These are phyloP conservation scores for Globisporangium yorkense DNA, from an alignment of 352 stramenopile species.

Conservation along the genomic window DNA sequence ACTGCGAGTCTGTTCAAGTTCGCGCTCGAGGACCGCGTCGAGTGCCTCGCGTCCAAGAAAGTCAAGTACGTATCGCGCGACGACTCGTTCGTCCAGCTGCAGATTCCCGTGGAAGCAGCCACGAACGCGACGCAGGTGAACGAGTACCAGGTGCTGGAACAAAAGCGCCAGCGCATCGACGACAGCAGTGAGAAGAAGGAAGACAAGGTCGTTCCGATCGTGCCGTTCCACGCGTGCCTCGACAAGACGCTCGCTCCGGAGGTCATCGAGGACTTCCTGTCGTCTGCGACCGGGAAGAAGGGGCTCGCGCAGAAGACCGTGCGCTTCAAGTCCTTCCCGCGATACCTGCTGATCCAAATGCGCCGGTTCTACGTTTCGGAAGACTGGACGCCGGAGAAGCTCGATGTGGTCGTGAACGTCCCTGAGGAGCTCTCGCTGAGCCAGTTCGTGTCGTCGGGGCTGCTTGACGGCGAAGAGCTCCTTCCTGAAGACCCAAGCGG, in stretches of 20 bases:
- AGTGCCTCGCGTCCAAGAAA: conserved; percentile 66
- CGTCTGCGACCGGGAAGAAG: conserved; percentile 67
- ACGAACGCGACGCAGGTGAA: conserved; percentile 83
- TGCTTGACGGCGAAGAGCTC: conserved; percentile 83
- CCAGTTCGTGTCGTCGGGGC: conserved; percentile 78
- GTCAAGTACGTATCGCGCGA: conserved; percentile 86
- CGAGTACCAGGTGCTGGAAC: conserved; percentile 80
- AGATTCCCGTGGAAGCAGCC: conserved; percentile 85
- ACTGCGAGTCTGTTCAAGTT: conserved; percentile 93
- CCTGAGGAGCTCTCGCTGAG: conserved; percentile 84
- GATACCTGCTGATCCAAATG: conserved; percentile 97
- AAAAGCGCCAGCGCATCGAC: conserved; percentile 86
- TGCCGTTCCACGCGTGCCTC: conserved; percentile 94
- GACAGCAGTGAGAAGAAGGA: conserved; percentile 21
- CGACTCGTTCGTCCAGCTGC: conserved; percentile 76
- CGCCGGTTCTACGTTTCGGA: conserved; percentile 95
- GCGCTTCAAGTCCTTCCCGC: conserved; percentile 93
- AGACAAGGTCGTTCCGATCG: conserved; percentile 76
- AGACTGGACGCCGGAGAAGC: conserved; percentile 96
- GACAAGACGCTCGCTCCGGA: conserved; percentile 89
- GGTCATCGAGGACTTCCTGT: conserved; percentile 90
- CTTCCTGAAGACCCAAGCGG: conserved; percentile 61
- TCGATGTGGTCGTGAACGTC: conserved; percentile 96
- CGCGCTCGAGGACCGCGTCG: conserved; percentile 76
- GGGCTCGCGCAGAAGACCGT: conserved; percentile 72